Conservation (phyloP, 352 stramenopile genomes). For the Phytophthora vignae region DNA sequence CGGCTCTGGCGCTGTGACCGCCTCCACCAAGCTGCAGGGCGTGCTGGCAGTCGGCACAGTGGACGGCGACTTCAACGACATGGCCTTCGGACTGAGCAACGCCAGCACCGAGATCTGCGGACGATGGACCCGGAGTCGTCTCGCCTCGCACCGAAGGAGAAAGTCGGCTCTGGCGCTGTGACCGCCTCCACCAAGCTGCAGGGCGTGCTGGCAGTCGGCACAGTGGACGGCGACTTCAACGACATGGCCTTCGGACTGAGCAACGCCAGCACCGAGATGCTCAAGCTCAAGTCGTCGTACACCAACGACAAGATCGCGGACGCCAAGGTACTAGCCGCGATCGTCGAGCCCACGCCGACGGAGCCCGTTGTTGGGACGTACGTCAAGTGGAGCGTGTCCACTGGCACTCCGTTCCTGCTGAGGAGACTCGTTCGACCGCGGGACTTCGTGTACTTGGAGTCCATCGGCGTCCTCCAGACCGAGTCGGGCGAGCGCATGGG, state of each 20-base stretch:
- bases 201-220: conserved; percentile 35
- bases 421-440: conserved; percentile 47
- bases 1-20: conserved; percentile 30
- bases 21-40: conserved; percentile 37
- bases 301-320: conserved; percentile 60
- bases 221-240: conserved; percentile 41
- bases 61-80: conserved; percentile 45
- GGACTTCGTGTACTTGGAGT: conserved; percentile 61
- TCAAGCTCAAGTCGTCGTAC: conserved; percentile 53
- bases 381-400: conserved; percentile 54
- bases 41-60: conserved; percentile 38
- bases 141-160: conserved; percentile 27
- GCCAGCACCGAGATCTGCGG: conserved; percentile 31
- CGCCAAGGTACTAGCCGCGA: conserved; percentile 50
- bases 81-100: conserved; percentile 47
- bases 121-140: conserved; percentile 24
- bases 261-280: conserved; percentile 33
- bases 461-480: conserved; percentile 37
- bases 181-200: conserved; percentile 38
- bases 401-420: conserved; percentile 38
- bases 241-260: conserved; percentile 52
- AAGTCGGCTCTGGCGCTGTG: conserved; percentile 32
- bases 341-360: conserved; percentile 41
- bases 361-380: conserved; percentile 50
- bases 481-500: conserved; percentile 43